Conservation (phyloP, 306 rosid species). For the Glycine latifolia region DNA sequence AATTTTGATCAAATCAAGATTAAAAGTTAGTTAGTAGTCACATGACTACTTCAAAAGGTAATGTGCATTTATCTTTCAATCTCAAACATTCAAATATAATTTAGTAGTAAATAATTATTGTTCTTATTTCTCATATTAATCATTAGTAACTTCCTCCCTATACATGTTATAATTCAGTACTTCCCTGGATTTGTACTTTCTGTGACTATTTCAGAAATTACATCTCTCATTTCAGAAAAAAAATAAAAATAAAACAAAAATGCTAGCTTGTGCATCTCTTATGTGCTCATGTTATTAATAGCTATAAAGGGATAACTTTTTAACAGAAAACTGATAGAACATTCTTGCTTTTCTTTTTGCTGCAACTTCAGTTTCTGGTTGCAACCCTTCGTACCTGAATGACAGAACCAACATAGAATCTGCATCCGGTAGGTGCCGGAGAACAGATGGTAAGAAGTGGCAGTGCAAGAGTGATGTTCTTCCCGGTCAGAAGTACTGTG, state of each 20-base stretch:
- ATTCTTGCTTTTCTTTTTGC: neutral
- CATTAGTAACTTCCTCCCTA: neutral
- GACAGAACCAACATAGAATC: conserved; percentile 50
- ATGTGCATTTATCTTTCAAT: neutral
- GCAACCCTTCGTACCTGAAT: conserved; percentile 49
- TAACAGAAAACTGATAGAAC: conserved; percentile 30
- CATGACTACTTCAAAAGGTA: neutral
- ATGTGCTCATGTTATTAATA: neutral
- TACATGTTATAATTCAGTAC: neutral
- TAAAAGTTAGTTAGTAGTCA: neutral
- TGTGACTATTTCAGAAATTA: neutral
- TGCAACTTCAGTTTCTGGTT: conserved; percentile 57
- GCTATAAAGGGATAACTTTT: conserved; percentile 6
- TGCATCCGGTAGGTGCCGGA: conserved; percentile 75
- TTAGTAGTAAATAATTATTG: neutral
- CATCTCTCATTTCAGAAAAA: neutral
- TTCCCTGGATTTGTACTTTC: neutral
- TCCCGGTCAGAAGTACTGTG: conserved; percentile 77
- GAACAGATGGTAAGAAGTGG: conserved; percentile 97
- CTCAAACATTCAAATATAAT: neutral
- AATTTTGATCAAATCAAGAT: neutral
- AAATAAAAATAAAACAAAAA: neutral
- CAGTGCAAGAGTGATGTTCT: conserved; percentile 70
- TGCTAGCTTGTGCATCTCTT: neutral
- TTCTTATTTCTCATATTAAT: neutral